Base-by-base conservation (phyloP, 2,329 filamentous ascomycete species). In the Sphaerulina populicola region DNA sequence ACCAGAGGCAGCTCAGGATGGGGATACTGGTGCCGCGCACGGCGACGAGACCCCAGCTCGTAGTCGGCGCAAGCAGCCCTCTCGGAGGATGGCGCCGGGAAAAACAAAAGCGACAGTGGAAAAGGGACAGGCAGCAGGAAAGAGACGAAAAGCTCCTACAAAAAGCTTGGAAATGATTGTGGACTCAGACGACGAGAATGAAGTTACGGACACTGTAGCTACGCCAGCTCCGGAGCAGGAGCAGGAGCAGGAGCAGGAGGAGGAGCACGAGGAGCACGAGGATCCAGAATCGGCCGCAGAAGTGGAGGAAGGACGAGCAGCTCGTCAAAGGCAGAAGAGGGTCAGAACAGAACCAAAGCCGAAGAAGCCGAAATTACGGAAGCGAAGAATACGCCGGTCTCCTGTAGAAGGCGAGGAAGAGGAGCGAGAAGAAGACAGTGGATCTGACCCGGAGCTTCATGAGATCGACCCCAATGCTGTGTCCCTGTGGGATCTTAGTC, bases 401-500 rank as follows among this genome's bases (percentile, higher is more conserved):
- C 27, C 37, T 11, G 55, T 43, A 23, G 47, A 51, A 11, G 44
- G 46, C 5, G 50, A 51, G 36, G 35, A 50, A 36, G 47, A 54
- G 27, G 49, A 49, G 23, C 53, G 54, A 35, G 54, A 57, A 36
- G 57, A 58, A 27, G 59, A 57, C 27, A 54, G 59, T 7, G 57
- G 54, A 14, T 60, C 59, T 1, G 65, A 68, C 47, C 60, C 61
- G n/a, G 66, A 69, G 62, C 44, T 58, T 9, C 62, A 66, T 53
- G 61, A 61, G 47, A 82, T 91, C 49, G 83, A 89, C 62, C 73
- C 80, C 18, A 77, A 77, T 21, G 77, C 76, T 3, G 76, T 86
- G 23, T 86, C 80, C 48, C 88, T 93, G 81, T 78, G 76, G 39
- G 84, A 88, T 51, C 69, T 93, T 2, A 86, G 81, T 44, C 79